These are phyloP conservation scores for Claviceps sp. DNA, from an alignment of 2,329 filamentous ascomycete genomes.

Conservation along the genomic window DNA sequence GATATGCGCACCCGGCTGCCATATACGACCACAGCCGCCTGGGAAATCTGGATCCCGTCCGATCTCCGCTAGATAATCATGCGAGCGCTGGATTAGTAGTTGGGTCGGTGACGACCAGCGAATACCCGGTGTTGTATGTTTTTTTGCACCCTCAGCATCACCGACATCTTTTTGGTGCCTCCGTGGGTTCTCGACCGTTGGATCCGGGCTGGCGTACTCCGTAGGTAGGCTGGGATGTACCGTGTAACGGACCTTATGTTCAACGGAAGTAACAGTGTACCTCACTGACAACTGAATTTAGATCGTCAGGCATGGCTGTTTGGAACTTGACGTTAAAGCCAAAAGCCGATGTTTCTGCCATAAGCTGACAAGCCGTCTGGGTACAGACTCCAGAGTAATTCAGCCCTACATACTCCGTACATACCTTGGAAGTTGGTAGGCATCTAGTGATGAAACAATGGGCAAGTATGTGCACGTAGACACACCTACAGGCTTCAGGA, in stretches of 20 bases:
- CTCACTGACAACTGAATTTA: no score
- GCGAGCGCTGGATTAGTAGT: constrained; percentile 3
- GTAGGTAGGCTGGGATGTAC: no score
- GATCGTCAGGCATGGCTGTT: no score
- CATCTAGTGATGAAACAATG: background rate
- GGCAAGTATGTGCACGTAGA: no score
- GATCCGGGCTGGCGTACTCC: background rate
- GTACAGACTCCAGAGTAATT: no score
- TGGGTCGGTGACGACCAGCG: constrained; percentile 6
- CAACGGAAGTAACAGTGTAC: no score
- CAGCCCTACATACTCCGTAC: no score
- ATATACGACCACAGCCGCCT: constrained; percentile 2
- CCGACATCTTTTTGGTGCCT: background rate
- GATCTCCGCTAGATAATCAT: constrained; percentile 1
- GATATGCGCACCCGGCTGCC: fast-evolving
- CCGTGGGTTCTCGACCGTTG: background rate
- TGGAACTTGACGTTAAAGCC: no score
- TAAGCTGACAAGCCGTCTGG: no score
- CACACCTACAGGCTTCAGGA: no score
- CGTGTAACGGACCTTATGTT: no score
- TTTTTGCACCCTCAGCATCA: background rate
- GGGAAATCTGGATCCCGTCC: constrained; percentile 2
- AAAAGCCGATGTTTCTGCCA: no score
- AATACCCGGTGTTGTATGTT: constrained; percentile 6
- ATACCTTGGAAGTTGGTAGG: background rate